phyloP scores from a whole-genome alignment of 768 basidiomycete species.

The Trametes punicea region DNA sequence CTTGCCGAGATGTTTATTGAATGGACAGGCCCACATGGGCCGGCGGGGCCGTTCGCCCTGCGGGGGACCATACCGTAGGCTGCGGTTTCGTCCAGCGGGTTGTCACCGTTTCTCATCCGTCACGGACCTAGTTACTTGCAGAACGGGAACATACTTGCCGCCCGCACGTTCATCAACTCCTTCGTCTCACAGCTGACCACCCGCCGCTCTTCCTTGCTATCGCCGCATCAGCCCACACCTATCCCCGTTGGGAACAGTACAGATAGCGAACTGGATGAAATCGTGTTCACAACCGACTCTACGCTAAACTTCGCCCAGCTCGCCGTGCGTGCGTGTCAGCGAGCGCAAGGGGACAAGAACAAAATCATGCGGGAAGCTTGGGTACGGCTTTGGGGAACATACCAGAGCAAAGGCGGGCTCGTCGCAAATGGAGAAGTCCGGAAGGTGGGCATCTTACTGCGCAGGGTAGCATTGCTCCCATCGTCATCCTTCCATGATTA shows the following conservation, averaged over 20 bases:
- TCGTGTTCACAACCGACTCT: conserved; percentile 70
- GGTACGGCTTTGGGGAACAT: conserved; percentile 81
- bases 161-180: conserved; percentile 86
- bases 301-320: conserved; percentile 89
- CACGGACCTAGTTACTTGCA: conserved; percentile 56
- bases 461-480: conserved; percentile 6
- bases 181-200: conserved; percentile 64
- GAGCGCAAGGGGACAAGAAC: conserved; percentile 76
- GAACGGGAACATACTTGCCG: conserved; percentile 89
- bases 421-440: conserved; percentile 61
- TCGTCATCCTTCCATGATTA: conserved; percentile 6
- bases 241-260: conserved; percentile 47
- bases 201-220: conserved; percentile 39
- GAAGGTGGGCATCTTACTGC: conserved; percentile 43
- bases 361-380: conserved; percentile 77
- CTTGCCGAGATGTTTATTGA: conserved; percentile 85
- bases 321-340: conserved; percentile 83
- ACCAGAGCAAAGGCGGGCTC: conserved; percentile 67
- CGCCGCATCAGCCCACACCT: conserved; percentile 40
- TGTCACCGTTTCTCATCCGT: conserved; percentile 3
- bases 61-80: conserved; percentile 84
- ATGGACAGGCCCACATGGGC: conserved; percentile 59
- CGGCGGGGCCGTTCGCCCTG: conserved; percentile 74
- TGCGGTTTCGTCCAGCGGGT: neutral
- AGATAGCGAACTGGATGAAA: conserved; percentile 46